Evolutionary conservation across 73 alveolate species (phyloP).

Genomic region (Symbiodinium natans): DNA sequence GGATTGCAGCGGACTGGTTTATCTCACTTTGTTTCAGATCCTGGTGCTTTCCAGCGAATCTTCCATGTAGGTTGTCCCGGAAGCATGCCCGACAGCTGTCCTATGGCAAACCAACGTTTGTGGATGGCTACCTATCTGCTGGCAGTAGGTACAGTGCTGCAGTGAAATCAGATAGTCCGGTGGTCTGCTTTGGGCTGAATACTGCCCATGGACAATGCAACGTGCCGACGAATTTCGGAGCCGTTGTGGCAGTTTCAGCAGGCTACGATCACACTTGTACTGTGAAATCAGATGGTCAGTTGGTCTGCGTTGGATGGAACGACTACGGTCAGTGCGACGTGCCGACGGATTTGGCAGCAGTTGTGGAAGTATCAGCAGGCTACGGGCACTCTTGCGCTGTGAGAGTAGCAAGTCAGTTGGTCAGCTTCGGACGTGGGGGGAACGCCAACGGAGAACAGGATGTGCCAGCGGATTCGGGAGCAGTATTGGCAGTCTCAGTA

Average conservation of each 20-base stretch:
- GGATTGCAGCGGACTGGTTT: not conserved
- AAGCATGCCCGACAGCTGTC: not conserved
- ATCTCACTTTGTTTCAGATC: not conserved
- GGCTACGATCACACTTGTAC: not conserved
- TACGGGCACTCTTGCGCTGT: not conserved
- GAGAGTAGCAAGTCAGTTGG: not conserved
- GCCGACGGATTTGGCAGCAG: not conserved
- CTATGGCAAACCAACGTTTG: not conserved
- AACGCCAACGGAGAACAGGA: not conserved
- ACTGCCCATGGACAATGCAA: not conserved
- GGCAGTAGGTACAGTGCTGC: not conserved
- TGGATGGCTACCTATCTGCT: not conserved
- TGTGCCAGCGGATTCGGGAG: not conserved
- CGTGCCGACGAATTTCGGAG: not conserved
- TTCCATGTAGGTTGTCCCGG: not conserved
- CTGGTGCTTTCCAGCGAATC: not conserved
- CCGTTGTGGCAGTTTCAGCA: not conserved
- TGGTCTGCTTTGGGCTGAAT: not conserved
- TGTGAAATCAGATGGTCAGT: not conserved
- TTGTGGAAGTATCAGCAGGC: not conserved
- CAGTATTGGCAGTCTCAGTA: not conserved
- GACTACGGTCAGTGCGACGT: not conserved
- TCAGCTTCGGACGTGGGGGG: not conserved
- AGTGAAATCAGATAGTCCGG: not conserved
- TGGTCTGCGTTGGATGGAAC: not conserved